phyloP scores from a whole-genome alignment of 2,329 filamentous ascomycete species.

The Neocatenulostroma microsporum region DNA sequence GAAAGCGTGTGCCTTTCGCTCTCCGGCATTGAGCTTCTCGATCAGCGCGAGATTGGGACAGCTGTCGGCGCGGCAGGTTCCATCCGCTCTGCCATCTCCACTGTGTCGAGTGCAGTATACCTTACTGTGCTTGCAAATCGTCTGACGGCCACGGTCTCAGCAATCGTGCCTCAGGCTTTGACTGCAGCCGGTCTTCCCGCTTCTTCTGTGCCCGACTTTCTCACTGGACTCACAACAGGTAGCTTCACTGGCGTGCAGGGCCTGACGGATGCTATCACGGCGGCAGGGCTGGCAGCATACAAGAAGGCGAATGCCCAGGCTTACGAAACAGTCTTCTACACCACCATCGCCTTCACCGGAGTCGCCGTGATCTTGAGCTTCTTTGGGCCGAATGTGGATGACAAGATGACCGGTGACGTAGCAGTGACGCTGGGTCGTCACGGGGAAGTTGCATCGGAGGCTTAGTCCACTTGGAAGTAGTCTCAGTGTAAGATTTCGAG shows the following conservation, averaged over 20 bases:
- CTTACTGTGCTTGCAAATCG: constrained; percentile 19
- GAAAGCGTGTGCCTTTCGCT: too few species aligned
- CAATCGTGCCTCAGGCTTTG: constrained; percentile 15
- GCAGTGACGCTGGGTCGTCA: too few species aligned
- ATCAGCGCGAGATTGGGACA: constrained; percentile 21
- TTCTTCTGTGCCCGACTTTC: constrained; percentile 11
- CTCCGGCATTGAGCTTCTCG: constrained; percentile 20
- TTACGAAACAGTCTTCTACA: constrained; percentile 18
- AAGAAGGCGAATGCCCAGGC: constrained; percentile 15
- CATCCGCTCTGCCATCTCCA: constrained; percentile 18
- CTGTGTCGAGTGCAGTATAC: constrained; percentile 19
- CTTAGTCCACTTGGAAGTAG: too few species aligned
- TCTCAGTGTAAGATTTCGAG: too few species aligned
- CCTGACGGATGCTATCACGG: constrained; percentile 16
- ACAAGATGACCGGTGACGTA: constrained; percentile 18
- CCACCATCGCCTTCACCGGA: constrained; percentile 18
- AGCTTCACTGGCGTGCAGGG: constrained; percentile 14
- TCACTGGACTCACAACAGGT: constrained; percentile 11
- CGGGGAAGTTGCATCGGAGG: too few species aligned
- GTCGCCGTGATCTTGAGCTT: constrained; percentile 18
- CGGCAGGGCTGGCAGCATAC: constrained; percentile 18
- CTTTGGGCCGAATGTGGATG: constrained; percentile 19
- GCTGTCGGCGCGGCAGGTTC: constrained; percentile 18
- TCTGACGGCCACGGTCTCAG: constrained; percentile 13
- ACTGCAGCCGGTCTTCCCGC: constrained; percentile 12